Conservation (phyloP, 768 basidiomycete genomes). For the Trametes gibbosa region DNA sequence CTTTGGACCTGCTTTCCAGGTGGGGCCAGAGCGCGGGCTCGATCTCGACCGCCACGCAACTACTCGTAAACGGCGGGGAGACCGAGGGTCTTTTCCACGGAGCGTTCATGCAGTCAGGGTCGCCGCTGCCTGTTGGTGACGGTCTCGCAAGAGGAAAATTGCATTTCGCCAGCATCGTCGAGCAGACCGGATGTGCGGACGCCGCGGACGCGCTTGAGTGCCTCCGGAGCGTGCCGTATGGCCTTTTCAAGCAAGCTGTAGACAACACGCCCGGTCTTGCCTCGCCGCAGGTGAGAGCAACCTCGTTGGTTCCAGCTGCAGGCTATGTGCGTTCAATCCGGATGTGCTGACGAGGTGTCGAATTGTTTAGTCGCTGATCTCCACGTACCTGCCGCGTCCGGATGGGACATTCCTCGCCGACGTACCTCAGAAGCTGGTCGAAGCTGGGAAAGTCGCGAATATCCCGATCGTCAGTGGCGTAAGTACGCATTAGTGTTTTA, state of each 20-base stretch:
- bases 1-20: not conserved
- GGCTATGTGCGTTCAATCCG: not conserved
- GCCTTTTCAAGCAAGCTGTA: constrained; percentile 5
- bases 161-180: constrained; percentile 4
- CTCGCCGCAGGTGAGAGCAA: constrained; percentile 21
- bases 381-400: constrained; percentile 33
- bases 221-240: constrained; percentile 14
- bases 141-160: not conserved
- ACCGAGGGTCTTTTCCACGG: constrained; percentile 24
- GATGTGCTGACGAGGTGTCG: constrained; percentile 26
- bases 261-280: not conserved
- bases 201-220: constrained; percentile 16
- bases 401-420: constrained; percentile 49
- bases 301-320: constrained; percentile 34
- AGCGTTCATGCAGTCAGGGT: constrained; percentile 36
- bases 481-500: too few species aligned
- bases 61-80: constrained; percentile 23
- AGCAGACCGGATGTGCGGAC: constrained; percentile 5
- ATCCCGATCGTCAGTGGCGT: constrained; percentile 42
- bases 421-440: constrained; percentile 38
- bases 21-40: constrained; percentile 40
- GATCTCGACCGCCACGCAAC: constrained; percentile 31
- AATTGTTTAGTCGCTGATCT: not conserved
- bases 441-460: constrained; percentile 43
- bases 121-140: constrained; percentile 4